Evolutionary conservation across 1,284 basidiomycete genomes (phyloP), one percentile per base, ranked within the genome.

Genomic region (Entoloma clypeatum): DNA sequence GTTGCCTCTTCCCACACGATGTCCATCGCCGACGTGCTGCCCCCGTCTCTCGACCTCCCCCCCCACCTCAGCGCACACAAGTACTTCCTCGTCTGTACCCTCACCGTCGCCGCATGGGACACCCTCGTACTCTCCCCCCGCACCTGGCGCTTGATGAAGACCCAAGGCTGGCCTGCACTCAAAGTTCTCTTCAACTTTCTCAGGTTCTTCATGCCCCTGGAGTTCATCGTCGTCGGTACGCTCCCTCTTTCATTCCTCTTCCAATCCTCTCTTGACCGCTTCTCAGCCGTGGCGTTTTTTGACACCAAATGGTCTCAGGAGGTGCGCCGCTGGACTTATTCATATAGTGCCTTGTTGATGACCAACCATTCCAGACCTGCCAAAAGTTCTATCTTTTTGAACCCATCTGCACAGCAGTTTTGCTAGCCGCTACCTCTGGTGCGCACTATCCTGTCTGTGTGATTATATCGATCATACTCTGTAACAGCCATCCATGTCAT

Each of bases 61-160:
- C 72, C 86, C 1, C 86, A 86, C 58, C 70, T 89, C 21, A 79
- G 76, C 26, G 86, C 86, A 0, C 86, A 89, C 70, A 88, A 89
- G 62, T 90, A 89, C 55, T 88, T 89, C 61, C 77, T 85, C 39
- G 86, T 89, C 44, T 90, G 86, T 67, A 86, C 86, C 0, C 74
- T 90, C 45, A 90, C 86, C 36, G 84, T 90, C 41, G 83, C 86
- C 0, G 86, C 86, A 7, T 89, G 86, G 86, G 86, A 90, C 54
- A 81, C 86, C 23, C 77, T 90, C 50, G 86, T 90, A 16, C 73
- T 90, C 31, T 81, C 79, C 5, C 86, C 86, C 0, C 67, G 86
- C 36, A 80, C 81, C 40, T 89, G 80, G 75, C 74, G 80, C 28
- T 75, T 90, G 41, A 61, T 79, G 51, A 77, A 74, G 55, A 68